Percentiles rank a stretch among this genome's conserved stretches.
phyloP scores from a whole-genome alignment of 2,329 filamentous ascomycete species.

The Cytospora piceae region DNA sequence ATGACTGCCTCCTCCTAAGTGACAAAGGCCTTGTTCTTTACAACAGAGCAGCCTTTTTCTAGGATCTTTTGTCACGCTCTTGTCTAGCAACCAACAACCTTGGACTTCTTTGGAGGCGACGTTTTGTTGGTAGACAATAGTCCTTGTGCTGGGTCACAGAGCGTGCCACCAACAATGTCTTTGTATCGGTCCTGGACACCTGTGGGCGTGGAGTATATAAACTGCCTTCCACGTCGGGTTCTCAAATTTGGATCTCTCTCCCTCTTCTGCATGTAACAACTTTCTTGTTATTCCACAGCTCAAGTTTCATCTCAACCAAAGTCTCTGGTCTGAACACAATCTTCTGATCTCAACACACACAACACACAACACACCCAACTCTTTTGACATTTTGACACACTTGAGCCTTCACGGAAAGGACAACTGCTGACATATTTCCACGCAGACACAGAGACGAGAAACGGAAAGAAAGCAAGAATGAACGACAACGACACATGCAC shows the following conservation, averaged over 20 bases:
- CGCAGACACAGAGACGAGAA: too few relatives aligned
- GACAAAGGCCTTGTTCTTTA: not conserved
- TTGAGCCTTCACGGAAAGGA: too few relatives aligned
- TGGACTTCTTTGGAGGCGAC: not conserved
- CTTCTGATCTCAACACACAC: not conserved
- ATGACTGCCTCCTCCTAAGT: not conserved
- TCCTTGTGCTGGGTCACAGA: not conserved
- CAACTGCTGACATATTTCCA: too few relatives aligned
- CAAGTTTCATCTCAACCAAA: not conserved
- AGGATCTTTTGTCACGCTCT: not conserved
- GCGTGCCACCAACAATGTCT: not conserved
- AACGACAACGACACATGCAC: not conserved
- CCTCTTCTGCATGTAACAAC: not conserved
- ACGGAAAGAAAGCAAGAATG: not conserved
- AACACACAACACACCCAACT: not conserved
- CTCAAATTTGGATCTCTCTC: not conserved
- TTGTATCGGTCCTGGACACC: not conserved
- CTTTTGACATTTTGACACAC: too few relatives aligned
- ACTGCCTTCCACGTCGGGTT: not conserved
- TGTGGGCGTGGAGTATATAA: not conserved
- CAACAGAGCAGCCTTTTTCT: not conserved
- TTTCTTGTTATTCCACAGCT: not conserved
- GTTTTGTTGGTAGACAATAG: not conserved
- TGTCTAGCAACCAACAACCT: not conserved
- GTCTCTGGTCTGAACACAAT: not conserved